These are phyloP conservation scores for Fraxinus excelsior DNA, from an alignment of 257 asterid genomes.

Conservation along the genomic window DNA sequence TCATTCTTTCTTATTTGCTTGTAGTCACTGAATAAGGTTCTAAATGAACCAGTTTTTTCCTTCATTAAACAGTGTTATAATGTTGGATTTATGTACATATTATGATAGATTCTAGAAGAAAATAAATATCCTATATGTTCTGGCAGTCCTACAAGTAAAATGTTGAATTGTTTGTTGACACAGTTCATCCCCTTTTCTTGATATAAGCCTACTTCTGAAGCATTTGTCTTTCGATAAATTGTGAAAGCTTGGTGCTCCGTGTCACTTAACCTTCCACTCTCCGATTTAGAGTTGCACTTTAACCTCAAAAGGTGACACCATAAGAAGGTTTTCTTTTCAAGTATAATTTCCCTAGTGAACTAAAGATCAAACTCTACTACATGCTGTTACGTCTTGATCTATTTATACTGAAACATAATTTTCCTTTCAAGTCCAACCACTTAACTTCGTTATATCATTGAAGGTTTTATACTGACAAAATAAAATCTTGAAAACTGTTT, in stretches of 20 bases:
- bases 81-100: not conserved
- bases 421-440: not conserved
- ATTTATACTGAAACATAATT: no score
- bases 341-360: not conserved
- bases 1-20: not conserved
- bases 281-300: not conserved
- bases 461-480: not conserved
- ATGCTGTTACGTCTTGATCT: not conserved
- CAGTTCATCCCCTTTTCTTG: not conserved
- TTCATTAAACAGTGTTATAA: not conserved
- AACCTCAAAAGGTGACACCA: not conserved
- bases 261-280: not conserved
- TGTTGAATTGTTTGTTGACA: not conserved
- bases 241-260: conserved; percentile 1
- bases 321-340: not conserved
- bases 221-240: not conserved
- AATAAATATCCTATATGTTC: no score
- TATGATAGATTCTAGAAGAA: not conserved
- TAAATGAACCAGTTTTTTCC: not conserved
- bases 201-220: not conserved
- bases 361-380: not conserved
- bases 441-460: not conserved
- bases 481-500: not conserved
- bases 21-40: not conserved
- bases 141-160: not conserved